Base-by-base conservation (phyloP, 2,329 filamentous ascomycete species). In the Cercospora zeina region DNA sequence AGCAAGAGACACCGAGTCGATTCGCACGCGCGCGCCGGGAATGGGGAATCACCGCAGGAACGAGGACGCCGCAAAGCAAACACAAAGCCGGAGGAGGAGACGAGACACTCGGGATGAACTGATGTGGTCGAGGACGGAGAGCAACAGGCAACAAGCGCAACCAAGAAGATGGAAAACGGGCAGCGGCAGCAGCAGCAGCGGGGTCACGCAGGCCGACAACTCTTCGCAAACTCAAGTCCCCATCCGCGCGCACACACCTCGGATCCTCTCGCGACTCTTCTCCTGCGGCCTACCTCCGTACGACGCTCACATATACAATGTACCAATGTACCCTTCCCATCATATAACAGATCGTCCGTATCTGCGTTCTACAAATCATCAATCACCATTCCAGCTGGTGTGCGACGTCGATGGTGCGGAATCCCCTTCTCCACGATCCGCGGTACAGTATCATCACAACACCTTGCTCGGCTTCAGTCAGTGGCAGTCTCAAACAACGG, bases 51-150 rank as follows among this genome's bases (percentile, higher is more conserved):
- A 51, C 47, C 47, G 47, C 47, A 51, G 47, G 24, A 51, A 51
- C 47, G 47, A 51, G 47, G 47, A 51, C 47, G 47, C 47, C 47
- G 47, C 47, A 51, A 51, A 51, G 47, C 47, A 51, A 51, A 51
- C 24, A 27, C 47, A 31, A 51, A 31, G 14, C 47, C 30, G 47
- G 3, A 2, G 8, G 36, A 39, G 36, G 36, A 16, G 47, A 30
- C n/a, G 30, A 45, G 30, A 51, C n/a, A 51, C 24, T 51, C 24
- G 9, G 24, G 47, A 51, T 51, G 47, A 31, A 45, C 39, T 51
- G 47, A 31, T 51, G 47, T n/a, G 30, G 47, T 30, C 30, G 24
- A 51, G 13, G 47, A 31, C 30, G 47, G 24, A 54, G 51, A 51
- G 30, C 11, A 16, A n/a, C n/a, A n/a, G n/a, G n/a, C n/a, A n/a